These are phyloP conservation scores for Ceratocystis colombiana DNA, from an alignment of 2,329 filamentous ascomycete genomes.

Conservation along the genomic window DNA sequence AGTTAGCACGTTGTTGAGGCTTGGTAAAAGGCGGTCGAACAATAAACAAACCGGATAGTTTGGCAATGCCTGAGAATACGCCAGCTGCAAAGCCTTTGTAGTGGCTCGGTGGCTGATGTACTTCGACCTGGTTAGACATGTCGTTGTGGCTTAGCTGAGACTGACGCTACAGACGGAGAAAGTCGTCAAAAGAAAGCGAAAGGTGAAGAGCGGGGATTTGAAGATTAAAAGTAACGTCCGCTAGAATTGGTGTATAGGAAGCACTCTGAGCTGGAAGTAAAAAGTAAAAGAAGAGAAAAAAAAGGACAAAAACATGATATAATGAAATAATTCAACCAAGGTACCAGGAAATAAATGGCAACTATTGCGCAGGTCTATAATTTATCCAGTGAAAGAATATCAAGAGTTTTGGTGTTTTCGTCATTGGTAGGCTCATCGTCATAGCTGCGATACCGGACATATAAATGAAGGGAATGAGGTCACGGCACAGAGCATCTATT, in stretches of 20 bases:
- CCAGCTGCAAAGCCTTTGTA: conserved; percentile 97
- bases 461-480: background rate
- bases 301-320: background rate
- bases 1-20: conserved; percentile 18
- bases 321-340: background rate
- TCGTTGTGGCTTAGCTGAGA: background rate
- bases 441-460: conserved; percentile 10
- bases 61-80: conserved; percentile 89
- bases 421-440: no score
- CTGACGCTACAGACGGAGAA: background rate
- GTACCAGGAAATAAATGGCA: background rate
- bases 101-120: conserved; percentile 38
- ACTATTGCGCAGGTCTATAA: no score
- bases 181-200: background rate
- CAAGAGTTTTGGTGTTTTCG: no score
- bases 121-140: conserved; percentile 17
- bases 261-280: background rate
- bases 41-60: conserved; percentile 58
- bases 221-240: background rate
- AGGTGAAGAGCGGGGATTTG: background rate
- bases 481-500: background rate
- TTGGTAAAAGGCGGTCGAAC: conserved; percentile 23
- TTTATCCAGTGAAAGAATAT: no score
- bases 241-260: background rate
- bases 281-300: background rate